Base-by-base conservation (phyloP, 768 basidiomycete species). In the Daedaleopsis nitida region DNA sequence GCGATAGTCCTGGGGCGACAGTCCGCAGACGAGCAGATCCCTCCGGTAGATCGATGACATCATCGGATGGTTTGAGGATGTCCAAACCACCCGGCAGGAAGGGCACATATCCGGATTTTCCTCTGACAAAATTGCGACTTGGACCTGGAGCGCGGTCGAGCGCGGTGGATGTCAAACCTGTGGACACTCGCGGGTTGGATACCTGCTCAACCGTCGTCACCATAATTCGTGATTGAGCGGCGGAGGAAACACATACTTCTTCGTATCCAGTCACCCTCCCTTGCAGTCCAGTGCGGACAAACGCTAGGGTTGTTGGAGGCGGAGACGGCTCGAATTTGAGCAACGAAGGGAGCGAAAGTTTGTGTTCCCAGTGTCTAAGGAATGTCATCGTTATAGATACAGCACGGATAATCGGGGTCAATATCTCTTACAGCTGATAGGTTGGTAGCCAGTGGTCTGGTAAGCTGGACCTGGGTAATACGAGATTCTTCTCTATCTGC, bases 81-180 rank as follows among this genome's bases (percentile, higher is more conserved):
- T 88, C 87, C 11, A 98, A 77, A 2, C 97, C 97, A 49, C 97
- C 97, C 7, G 97, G 97, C 77, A 87, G 84, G 74, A 98, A 98
- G 1, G 97, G 97, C 10, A 96, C 85, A 75, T 96, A 86, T 47
- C 91, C 90, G 21, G 94, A 91, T 74, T 96, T 97, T 48, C 97
- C 97, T 59, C 96, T 81, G 19, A 98, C 95, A 74, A 98, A 98
- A 57, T 84, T 88, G 56, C 84, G 81, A 59, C 80, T 81, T 0
- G 89, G 83, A 14, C 87, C 93, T 9, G 95, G 96, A 3, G 92
- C 90, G 52, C 96, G 86, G 62, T 89, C 85, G 60, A 96, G 74
- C 32, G 92, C 92, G 1, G 92, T 94, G 12, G 95, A 97, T 1
- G 88, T 92, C 5, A 92, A 78, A 17, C 92, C 91, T 16, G 86